phyloP scores from a whole-genome alignment of 768 basidiomycete species.

The Auricularia cornea region DNA sequence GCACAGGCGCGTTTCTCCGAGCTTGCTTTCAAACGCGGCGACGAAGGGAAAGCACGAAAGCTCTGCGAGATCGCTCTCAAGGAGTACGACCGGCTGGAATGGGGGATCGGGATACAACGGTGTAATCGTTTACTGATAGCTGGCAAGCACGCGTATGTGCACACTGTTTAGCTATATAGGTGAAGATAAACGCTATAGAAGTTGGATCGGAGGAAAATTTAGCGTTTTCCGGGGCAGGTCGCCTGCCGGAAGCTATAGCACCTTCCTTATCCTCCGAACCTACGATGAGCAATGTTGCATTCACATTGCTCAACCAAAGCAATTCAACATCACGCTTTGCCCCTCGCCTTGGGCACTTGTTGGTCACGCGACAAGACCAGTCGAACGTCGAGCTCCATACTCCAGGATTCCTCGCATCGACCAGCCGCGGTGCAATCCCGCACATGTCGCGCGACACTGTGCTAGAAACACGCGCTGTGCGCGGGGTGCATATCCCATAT shows the following conservation, averaged over 20 bases:
- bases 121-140: background rate
- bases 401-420: conserved; percentile 51
- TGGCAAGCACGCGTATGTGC: too few relatives aligned
- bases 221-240: too few relatives aligned
- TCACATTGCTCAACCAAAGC: background rate
- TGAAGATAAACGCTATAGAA: too few relatives aligned
- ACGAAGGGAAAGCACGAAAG: too few relatives aligned
- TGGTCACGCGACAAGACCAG: conserved; percentile 5
- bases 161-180: too few relatives aligned
- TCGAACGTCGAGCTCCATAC: conserved; percentile 38
- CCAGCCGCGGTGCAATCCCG: conserved; percentile 66
- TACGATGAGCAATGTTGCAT: background rate
- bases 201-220: too few relatives aligned
- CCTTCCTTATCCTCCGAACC: too few relatives aligned
- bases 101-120: background rate
- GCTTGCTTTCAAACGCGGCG: too few relatives aligned
- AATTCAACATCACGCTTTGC: background rate
- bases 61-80: background rate
- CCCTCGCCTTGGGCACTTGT: background rate
- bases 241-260: too few relatives aligned
- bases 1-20: too few relatives aligned
- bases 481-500: conserved; percentile 64
- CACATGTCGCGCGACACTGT: conserved; percentile 65
- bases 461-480: conserved; percentile 37
- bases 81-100: background rate